Evolutionary conservation across 768 basidiomycete genomes (phyloP).

Genomic region (Mycena leptocephala): DNA sequence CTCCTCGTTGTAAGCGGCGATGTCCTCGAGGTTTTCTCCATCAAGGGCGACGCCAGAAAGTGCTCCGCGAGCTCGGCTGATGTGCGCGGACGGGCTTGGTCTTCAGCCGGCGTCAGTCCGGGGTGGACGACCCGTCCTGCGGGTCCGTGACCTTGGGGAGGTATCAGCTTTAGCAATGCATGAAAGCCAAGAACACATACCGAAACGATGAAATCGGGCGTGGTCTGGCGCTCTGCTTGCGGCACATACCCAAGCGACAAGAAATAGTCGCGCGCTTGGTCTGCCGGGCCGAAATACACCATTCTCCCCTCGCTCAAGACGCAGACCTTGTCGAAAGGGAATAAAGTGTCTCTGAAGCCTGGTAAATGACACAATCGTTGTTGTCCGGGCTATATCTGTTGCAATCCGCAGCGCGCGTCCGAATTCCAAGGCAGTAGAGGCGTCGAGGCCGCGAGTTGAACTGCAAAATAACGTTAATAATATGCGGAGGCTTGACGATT

Average conservation of each 20-base stretch:
- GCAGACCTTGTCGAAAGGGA: slow-evolving; percentile 84
- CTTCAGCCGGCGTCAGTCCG: slow-evolving; percentile 55
- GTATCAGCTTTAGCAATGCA: not conserved
- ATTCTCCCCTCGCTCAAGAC: slow-evolving; percentile 83
- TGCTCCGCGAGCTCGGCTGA: slow-evolving; percentile 72
- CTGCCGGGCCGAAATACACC: slow-evolving; percentile 82
- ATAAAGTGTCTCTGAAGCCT: slow-evolving; percentile 76
- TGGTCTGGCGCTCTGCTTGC: slow-evolving; percentile 76
- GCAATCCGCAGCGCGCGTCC: slow-evolving; percentile 75
- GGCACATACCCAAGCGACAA: slow-evolving; percentile 61
- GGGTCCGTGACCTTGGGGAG: slow-evolving; percentile 61
- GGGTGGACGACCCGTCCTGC: slow-evolving; percentile 67
- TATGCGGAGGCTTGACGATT: not conserved
- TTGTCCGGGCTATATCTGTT: slow-evolving; percentile 68
- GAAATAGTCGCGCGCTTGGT: slow-evolving; percentile 80
- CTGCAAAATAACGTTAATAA: slow-evolving; percentile 54
- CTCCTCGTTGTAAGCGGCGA: slow-evolving; percentile 60
- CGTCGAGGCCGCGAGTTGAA: slow-evolving; percentile 76
- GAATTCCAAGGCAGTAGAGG: slow-evolving; percentile 83
- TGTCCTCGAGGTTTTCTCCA: slow-evolving; percentile 62
- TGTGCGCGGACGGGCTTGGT: slow-evolving; percentile 59
- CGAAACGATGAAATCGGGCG: slow-evolving; percentile 76
- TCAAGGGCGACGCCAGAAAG: slow-evolving; percentile 59
- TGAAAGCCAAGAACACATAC: slow-evolving; percentile 36
- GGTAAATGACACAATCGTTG: slow-evolving; percentile 89